Evolutionary conservation across 2,329 filamentous ascomycete genomes (phyloP), one percentile per base, ranked within the genome.

Genomic region (Aspergillus luchuensis): DNA sequence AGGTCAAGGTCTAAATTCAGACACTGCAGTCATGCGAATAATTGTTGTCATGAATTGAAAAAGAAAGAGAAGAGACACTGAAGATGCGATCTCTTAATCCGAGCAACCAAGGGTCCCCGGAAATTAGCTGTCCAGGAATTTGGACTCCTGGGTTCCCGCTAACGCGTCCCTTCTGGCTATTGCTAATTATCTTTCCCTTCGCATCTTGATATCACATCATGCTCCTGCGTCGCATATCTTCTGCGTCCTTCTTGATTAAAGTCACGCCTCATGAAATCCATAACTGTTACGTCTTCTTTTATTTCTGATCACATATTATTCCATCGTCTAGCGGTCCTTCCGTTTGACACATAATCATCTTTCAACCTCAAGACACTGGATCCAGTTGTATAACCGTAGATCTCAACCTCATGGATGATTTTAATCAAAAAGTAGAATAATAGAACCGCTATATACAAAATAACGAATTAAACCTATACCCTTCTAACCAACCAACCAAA

Each of bases 1-100:
- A 90, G 83, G 88, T 87, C 85, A 98, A 99, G 91, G 92, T 98
- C 71, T 99, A 94, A 75, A 66, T 56, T 56, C 25, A 23, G 33
- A 36, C 28, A 25, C 15, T 39, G 45, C 41, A 45, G 39, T 28
- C 38, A 41, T 55, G 38, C 30, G 23, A 43, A 47, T 17, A 56
- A 55, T 64, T 59, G 61, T 51, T 64, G 47, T 61, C 61, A 59
- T 66, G 65, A 63, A 61, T 57, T 54, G 58, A 63, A 70, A 69
- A 70, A 64, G 65, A 66, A 63, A 61, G 65, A 21, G 45, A 53
- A 58, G 66, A 67, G 47, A 49, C 38, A 53, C 55, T 58, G 56
- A 56, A 55, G 4, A 43, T 38, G 65, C 59, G 54, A 56, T 36
- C 28, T 59, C 38, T 36, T 58, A 33, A 50, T 55, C 43, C 51